Evolutionary conservation across 805 yeast genomes (phyloP).

Genomic region (Suhomyces kilbournensis): DNA sequence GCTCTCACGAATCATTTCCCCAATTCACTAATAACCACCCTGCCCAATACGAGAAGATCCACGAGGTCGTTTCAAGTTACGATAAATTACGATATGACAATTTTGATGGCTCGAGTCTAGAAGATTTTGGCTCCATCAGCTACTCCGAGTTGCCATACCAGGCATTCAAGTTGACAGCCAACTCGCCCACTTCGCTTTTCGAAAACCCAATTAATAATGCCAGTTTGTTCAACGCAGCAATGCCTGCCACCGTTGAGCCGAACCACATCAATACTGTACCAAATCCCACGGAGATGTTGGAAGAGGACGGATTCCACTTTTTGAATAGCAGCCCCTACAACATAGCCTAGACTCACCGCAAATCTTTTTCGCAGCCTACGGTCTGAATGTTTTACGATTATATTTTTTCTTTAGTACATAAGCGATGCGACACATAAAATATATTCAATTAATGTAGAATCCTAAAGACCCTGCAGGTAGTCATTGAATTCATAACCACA

Average conservation of each 20-base stretch:
- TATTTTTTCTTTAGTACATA: background rate
- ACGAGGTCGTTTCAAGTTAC: background rate
- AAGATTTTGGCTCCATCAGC: background rate
- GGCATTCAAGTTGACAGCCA: background rate
- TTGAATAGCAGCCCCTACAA: background rate
- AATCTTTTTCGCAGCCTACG: background rate
- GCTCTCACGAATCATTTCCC: background rate
- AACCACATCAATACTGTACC: background rate
- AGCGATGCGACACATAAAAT: background rate
- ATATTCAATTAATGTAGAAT: too few relatives aligned
- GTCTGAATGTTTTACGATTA: background rate
- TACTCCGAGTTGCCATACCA: conserved; percentile 2
- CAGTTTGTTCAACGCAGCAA: background rate
- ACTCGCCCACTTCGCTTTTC: conserved; percentile 1
- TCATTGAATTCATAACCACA: too few relatives aligned
- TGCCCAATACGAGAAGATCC: background rate
- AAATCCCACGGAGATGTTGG: background rate
- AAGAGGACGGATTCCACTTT: conserved; percentile 1
- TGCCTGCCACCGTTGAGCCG: background rate
- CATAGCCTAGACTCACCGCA: background rate
- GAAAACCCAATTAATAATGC: background rate
- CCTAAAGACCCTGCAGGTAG: too few relatives aligned
- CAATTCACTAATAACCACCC: background rate
- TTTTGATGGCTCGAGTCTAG: conserved; percentile 1
- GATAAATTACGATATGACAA: background rate